Conservation (phyloP, 1,284 basidiomycete species). For the Ceraceosorus guamensis region DNA sequence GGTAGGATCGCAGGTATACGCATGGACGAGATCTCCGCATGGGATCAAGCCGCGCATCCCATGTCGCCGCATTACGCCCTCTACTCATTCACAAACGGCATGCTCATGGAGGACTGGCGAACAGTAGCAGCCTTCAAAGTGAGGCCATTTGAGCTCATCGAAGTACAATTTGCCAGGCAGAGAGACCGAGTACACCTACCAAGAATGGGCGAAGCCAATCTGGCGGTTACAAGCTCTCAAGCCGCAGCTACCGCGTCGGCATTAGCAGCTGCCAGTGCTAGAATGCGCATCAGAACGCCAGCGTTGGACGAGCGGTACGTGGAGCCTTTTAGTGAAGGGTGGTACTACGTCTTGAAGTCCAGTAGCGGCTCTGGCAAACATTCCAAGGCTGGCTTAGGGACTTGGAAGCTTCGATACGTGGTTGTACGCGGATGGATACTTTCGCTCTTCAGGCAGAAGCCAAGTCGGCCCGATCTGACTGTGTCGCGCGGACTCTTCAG, state of each 20-base stretch:
- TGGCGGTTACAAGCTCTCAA: not conserved
- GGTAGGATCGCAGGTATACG: slow-evolving; percentile 16
- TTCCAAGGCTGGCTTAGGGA: slow-evolving; percentile 14
- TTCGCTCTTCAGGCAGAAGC: slow-evolving; percentile 23
- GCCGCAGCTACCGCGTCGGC: slow-evolving; percentile 5
- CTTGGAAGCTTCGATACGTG: slow-evolving; percentile 36
- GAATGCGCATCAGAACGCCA: not conserved
- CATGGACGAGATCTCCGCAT: slow-evolving; percentile 21
- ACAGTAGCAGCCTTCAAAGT: slow-evolving; percentile 23
- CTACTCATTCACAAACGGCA: slow-evolving; percentile 25
- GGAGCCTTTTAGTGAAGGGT: slow-evolving; percentile 33
- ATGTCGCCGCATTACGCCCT: slow-evolving; percentile 20
- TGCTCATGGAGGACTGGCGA: slow-evolving; percentile 30
- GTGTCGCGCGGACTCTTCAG: slow-evolving; percentile 11
- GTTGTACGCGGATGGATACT: slow-evolving; percentile 24
- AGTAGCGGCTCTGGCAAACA: slow-evolving; percentile 7
- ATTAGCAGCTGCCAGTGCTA: slow-evolving; percentile 3
- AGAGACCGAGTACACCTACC: slow-evolving; percentile 26
- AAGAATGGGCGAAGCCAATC: slow-evolving; percentile 1
- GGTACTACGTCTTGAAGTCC: slow-evolving; percentile 31
- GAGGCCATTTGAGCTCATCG: slow-evolving; percentile 30
- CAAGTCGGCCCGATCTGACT: slow-evolving; percentile 8
- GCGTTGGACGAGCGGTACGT: slow-evolving; percentile 10
- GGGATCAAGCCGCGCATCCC: slow-evolving; percentile 17
- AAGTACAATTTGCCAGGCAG: slow-evolving; percentile 25